These are phyloP conservation scores for Tylopilus vinaceipallidus DNA, from an alignment of 768 basidiomycete genomes.

Conservation along the genomic window DNA sequence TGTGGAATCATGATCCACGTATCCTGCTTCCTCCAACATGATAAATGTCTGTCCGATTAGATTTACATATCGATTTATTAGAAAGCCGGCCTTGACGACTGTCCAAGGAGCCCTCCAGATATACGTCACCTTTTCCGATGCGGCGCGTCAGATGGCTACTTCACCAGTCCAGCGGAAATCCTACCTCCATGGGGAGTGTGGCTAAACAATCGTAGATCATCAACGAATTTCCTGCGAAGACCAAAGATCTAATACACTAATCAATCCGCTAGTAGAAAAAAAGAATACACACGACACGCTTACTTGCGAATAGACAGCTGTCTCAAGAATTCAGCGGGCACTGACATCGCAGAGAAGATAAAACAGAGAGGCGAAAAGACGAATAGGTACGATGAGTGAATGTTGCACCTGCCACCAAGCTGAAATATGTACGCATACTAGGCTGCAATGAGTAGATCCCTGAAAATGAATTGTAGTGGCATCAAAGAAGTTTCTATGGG, in stretches of 20 bases:
- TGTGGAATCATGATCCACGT: neutral
- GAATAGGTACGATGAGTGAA: too few species aligned
- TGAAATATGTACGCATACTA: too few species aligned
- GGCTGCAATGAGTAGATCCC: too few species aligned
- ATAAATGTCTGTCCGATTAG: conserved; percentile 14
- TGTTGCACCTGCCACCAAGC: too few species aligned
- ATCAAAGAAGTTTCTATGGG: too few species aligned
- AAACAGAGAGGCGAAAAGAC: too few species aligned
- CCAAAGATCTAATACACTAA: neutral
- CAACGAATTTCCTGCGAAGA: conserved; percentile 3
- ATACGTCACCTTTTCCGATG: conserved; percentile 7
- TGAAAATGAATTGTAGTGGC: too few species aligned
- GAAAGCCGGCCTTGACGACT: conserved; percentile 11
- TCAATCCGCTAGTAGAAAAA: neutral
- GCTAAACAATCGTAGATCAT: conserved; percentile 13
- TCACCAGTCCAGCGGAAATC: neutral
- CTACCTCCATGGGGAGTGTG: conserved; percentile 13
- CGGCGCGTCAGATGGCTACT: neutral
- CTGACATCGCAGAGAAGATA: neutral
- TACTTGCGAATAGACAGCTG: neutral
- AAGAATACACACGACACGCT: neutral
- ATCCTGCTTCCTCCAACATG: conserved; percentile 2
- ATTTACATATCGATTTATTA: conserved; percentile 20
- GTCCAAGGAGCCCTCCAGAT: conserved; percentile 19
- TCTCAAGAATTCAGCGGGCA: neutral